A percentile compares a stretch with the other conserved stretches of the same genome.
phyloP scores from a whole-genome alignment of 2,329 filamentous ascomycete genomes.

The Monilinia aucupariae region DNA sequence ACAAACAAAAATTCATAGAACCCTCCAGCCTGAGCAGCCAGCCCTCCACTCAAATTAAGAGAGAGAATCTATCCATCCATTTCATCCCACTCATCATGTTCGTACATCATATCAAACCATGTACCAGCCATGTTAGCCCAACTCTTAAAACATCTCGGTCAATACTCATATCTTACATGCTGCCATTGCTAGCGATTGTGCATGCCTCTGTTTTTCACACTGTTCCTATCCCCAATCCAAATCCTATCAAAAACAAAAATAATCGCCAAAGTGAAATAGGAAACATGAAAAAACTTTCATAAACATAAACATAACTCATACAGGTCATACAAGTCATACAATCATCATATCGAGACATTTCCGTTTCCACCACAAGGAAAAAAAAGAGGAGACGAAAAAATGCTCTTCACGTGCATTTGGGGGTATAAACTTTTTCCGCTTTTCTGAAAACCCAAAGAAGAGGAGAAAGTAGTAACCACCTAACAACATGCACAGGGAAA shows the following conservation, averaged over 20 bases:
- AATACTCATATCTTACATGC: conserved; percentile 15
- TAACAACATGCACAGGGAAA: conserved; percentile 26
- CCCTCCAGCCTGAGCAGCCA: not conserved
- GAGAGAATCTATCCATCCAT: not conserved
- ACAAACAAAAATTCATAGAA: not conserved
- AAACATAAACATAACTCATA: conserved; percentile 31
- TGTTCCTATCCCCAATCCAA: not conserved
- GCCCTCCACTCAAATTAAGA: not conserved
- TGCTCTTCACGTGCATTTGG: conserved; percentile 23
- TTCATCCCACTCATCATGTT: not conserved
- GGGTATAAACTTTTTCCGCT: conserved; percentile 30
- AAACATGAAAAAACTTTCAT: conserved; percentile 24
- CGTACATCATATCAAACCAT: conserved; percentile 2
- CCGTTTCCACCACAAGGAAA: conserved; percentile 14
- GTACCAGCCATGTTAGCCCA: conserved; percentile 13
- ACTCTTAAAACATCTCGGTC: conserved; percentile 3
- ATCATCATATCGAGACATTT: conserved; percentile 30
- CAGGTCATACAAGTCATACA: conserved; percentile 34
- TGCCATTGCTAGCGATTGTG: conserved; percentile 14
- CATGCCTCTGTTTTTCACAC: conserved; percentile 6
- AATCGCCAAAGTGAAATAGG: conserved; percentile 12
- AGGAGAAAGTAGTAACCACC: conserved; percentile 25
- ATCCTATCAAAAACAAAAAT: conserved; percentile 2
- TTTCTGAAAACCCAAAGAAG: conserved; percentile 26
- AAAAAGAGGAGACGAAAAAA: conserved; percentile 1